These are phyloP conservation scores for Penicillium desertorum DNA, from an alignment of 495 filamentous ascomycete species.

Conservation along the genomic window DNA sequence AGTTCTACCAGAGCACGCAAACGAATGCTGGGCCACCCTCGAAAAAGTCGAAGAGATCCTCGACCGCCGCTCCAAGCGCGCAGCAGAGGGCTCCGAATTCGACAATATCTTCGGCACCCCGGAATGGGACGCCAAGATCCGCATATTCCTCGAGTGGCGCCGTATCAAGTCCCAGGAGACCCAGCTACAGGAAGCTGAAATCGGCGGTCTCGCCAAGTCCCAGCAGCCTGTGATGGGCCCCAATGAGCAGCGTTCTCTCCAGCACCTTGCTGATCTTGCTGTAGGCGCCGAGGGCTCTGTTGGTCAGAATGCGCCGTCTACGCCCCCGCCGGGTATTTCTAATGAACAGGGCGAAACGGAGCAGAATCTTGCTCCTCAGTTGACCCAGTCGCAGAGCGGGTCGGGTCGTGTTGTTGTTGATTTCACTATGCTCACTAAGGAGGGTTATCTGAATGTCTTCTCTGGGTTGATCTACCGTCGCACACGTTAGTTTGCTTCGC, in stretches of 20 bases:
- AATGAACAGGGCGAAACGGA: constrained; percentile 34
- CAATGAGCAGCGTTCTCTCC: constrained; percentile 54
- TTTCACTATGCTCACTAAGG: constrained; percentile 46
- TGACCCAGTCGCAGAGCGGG: constrained; percentile 28
- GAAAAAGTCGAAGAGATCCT: constrained; percentile 48
- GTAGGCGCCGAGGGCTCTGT: constrained; percentile 49
- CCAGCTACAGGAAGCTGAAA: constrained; percentile 37
- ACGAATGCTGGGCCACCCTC: constrained; percentile 47
- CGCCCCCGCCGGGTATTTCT: constrained; percentile 36
- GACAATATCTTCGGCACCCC: constrained; percentile 42
- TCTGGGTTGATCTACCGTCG: constrained; percentile 44
- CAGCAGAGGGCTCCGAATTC: constrained; percentile 31
- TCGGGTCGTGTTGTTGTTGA: constrained; percentile 41
- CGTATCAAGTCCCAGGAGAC: constrained; percentile 42
- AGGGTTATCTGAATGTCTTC: constrained; percentile 49
- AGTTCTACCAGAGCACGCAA: constrained; percentile 47
- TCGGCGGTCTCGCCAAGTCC: constrained; percentile 21
- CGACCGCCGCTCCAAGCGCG: constrained; percentile 37
- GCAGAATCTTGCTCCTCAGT: constrained; percentile 33
- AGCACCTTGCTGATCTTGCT: constrained; percentile 66
- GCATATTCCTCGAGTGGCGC: constrained; percentile 48
- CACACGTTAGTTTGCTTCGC: constrained; percentile 23
- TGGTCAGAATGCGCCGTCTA: constrained; percentile 33
- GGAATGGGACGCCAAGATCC: constrained; percentile 48
- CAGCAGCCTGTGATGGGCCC: constrained; percentile 45